A percentile compares a stretch with the other conserved stretches of the same genome.
Conservation (phyloP, 352 stramenopile genomes). For the Phytopythium montanum region DNA sequence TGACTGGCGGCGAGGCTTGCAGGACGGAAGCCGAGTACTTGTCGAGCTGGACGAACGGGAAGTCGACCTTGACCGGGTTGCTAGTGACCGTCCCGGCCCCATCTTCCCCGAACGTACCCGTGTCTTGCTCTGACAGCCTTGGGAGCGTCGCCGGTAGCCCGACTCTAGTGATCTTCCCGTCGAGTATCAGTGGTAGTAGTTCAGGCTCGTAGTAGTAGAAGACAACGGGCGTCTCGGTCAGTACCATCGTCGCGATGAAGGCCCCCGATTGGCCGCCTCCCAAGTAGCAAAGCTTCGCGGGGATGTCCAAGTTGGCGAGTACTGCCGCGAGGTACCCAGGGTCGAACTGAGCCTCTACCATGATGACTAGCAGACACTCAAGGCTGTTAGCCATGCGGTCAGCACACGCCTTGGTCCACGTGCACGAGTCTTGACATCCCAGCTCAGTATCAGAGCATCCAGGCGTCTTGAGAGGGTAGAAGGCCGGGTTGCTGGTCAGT, state of each 20-base stretch:
- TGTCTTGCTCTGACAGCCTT: slow-evolving; percentile 16
- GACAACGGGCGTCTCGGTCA: slow-evolving; percentile 21
- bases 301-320: slow-evolving; percentile 35
- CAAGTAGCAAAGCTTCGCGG: slow-evolving; percentile 41
- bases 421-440: slow-evolving; percentile 40
- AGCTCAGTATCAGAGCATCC: slow-evolving; percentile 23
- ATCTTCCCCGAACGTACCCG: slow-evolving; percentile 39
- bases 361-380: slow-evolving; percentile 40
- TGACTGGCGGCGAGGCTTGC: slow-evolving; percentile 5
- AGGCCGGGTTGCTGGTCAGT: slow-evolving; percentile 18
- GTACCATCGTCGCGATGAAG: slow-evolving; percentile 27
- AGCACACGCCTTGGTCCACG: slow-evolving; percentile 38
- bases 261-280: slow-evolving; percentile 13
- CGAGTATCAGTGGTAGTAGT: slow-evolving; percentile 27
- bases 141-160: slow-evolving; percentile 30
- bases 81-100: slow-evolving; percentile 36
- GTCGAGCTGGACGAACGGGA: slow-evolving; percentile 24
- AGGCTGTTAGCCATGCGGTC: slow-evolving; percentile 17
- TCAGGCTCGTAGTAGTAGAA: slow-evolving; percentile 59
- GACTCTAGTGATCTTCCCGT: slow-evolving; percentile 28
- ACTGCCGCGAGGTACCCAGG: slow-evolving; percentile 35
- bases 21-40: slow-evolving; percentile 27
- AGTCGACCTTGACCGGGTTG: slow-evolving; percentile 42
- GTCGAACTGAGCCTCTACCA: slow-evolving; percentile 34
- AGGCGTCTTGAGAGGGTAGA: slow-evolving; percentile 22